Percentiles rank a stretch among this genome's conserved stretches.
These are phyloP conservation scores for Lasiodiplodia citricola DNA, from an alignment of 2,329 filamentous ascomycete species.

Conservation along the genomic window DNA sequence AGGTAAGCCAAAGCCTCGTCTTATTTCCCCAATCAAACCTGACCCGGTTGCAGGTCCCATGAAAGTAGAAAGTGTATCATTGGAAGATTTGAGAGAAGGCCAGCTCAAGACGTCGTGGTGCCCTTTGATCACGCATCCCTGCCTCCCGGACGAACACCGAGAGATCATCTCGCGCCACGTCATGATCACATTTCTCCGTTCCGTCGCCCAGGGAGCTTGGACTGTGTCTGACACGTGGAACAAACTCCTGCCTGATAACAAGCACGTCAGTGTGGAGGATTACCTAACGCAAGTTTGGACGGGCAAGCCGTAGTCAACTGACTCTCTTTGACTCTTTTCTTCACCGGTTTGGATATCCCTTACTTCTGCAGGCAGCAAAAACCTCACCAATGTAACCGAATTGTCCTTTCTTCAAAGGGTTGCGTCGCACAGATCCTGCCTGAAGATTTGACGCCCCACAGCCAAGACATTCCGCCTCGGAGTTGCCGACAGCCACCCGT, in stretches of 20 bases:
- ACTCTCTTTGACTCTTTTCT: not conserved
- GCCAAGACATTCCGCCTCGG: not conserved
- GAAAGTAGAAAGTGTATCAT: conserved; percentile 51
- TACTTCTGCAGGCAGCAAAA: not conserved
- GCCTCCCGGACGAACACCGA: conserved; percentile 44
- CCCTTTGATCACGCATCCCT: conserved; percentile 40
- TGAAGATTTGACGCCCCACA: not conserved
- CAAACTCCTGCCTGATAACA: conserved; percentile 50
- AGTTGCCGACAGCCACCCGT: not conserved
- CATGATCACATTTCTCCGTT: conserved; percentile 50
- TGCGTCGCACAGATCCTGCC: not conserved
- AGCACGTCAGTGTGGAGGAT: conserved; percentile 49
- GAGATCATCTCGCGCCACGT: conserved; percentile 45
- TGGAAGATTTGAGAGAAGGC: conserved; percentile 56
- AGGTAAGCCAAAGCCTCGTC: conserved; percentile 14
- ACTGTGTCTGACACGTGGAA: conserved; percentile 54
- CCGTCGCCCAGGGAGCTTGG: conserved; percentile 51
- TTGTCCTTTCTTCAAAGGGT: not conserved
- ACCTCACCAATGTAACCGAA: not conserved
- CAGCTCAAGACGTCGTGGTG: conserved; percentile 49
- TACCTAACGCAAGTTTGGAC: conserved; percentile 51
- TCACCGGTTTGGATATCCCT: not conserved
- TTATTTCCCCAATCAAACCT: too few species aligned
- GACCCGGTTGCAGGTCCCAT: conserved; percentile 32
- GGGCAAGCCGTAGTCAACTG: conserved; percentile 39